Conservation (phyloP, 1,284 basidiomycete species). For the Ceratobasidium sp. region DNA sequence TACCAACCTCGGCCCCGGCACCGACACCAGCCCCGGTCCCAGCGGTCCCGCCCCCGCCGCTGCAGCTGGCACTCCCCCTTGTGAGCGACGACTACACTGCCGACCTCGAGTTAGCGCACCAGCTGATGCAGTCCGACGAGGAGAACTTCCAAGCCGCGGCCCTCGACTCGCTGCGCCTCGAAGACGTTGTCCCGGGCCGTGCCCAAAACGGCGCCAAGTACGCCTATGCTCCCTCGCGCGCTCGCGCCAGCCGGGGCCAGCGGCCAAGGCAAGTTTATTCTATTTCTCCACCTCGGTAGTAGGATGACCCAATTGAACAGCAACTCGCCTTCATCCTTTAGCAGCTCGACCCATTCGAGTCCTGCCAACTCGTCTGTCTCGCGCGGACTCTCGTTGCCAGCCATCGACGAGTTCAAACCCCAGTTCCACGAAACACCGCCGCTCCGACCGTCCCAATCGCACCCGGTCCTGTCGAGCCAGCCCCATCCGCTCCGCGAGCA, state of each 20-base stretch:
- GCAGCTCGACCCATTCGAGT: slow-evolving; percentile 3
- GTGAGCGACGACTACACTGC: slow-evolving; percentile 24
- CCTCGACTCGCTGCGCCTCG: neutral
- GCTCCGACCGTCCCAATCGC: neutral
- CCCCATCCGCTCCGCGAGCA: neutral
- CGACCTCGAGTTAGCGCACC: neutral
- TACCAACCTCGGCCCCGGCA: neutral
- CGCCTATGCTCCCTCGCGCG: slow-evolving; percentile 16
- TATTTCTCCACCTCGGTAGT: no score
- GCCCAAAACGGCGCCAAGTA: neutral
- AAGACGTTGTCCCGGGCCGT: neutral
- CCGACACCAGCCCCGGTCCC: neutral
- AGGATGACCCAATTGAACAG: neutral
- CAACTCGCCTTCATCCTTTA: neutral
- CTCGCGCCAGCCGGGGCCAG: neutral
- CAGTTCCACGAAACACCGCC: neutral
- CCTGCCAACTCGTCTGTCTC: slow-evolving; percentile 1
- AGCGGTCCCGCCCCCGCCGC: neutral
- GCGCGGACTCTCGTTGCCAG: neutral
- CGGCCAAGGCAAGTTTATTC: no score
- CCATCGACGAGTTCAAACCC: neutral
- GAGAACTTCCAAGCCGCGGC: slow-evolving; percentile 12
- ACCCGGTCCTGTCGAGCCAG: neutral
- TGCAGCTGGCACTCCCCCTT: neutral
- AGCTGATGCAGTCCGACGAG: slow-evolving; percentile 23